Evolutionary conservation across 2,329 filamentous ascomycete genomes (phyloP).

Genomic region (Monilinia laxa): DNA sequence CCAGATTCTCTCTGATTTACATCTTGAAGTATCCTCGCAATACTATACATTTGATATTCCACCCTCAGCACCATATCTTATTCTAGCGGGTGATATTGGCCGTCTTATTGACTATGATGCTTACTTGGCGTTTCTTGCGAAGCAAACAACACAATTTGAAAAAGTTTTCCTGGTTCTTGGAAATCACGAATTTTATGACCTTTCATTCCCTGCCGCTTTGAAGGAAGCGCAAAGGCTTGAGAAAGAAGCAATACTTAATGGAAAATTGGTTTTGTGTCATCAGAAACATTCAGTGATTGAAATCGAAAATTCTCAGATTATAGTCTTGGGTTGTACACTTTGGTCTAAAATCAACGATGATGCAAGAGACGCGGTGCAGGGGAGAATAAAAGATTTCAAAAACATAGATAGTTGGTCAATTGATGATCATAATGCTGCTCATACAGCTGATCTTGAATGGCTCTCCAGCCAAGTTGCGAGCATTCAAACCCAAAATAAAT

Average conservation of each 20-base stretch:
- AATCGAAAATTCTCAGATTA: constrained; percentile 39
- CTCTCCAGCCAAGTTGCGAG: constrained; percentile 42
- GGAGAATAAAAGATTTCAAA: constrained; percentile 25
- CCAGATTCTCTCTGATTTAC: constrained; percentile 44
- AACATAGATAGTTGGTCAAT: constrained; percentile 26
- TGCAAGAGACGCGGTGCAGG: constrained; percentile 34
- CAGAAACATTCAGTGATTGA: constrained; percentile 44
- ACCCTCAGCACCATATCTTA: constrained; percentile 46
- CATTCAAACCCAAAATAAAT: constrained; percentile 30
- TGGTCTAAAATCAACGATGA: constrained; percentile 49
- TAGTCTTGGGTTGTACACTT: constrained; percentile 50
- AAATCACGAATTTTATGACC: constrained; percentile 50
- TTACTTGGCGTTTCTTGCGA: constrained; percentile 45
- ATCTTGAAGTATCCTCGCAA: constrained; percentile 46
- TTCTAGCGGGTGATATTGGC: constrained; percentile 51
- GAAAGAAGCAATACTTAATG: constrained; percentile 18
- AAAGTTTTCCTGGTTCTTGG: constrained; percentile 48
- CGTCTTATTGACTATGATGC: constrained; percentile 43
- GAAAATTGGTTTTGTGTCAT: constrained; percentile 44
- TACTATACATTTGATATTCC: constrained; percentile 46
- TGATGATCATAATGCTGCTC: constrained; percentile 23
- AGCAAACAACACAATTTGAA: constrained; percentile 45
- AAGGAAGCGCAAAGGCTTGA: constrained; percentile 24
- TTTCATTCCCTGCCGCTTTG: constrained; percentile 37
- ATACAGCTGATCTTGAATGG: constrained; percentile 41